Evolutionary conservation across 225 moss, liverwort and hornwort species (phyloP).

Genomic region (Rhytidiadelphus loreus): DNA sequence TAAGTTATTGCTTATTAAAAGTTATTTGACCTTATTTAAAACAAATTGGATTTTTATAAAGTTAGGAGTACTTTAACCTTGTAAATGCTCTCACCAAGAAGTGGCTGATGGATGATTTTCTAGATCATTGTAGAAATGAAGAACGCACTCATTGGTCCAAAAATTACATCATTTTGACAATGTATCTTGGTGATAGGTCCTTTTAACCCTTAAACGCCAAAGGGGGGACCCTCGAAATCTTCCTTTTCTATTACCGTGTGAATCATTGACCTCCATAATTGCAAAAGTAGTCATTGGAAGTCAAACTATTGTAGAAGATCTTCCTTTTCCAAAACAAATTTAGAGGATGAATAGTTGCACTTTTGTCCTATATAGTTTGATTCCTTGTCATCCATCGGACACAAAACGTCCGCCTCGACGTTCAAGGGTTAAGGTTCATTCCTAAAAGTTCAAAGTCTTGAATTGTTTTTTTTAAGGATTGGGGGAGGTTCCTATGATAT

Average conservation of each 20-base stretch:
- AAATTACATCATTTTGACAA: background rate
- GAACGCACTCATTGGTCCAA: background rate
- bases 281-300: too few relatives aligned
- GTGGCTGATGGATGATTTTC: background rate
- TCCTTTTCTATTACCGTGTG: too few relatives aligned
- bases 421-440: too few relatives aligned
- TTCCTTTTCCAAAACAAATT: too few relatives aligned
- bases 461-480: accelerated
- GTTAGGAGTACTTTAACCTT: background rate
- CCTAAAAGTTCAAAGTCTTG: background rate
- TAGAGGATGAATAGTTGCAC: too few relatives aligned
- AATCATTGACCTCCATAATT: too few relatives aligned
- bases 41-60: background rate
- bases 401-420: too few relatives aligned
- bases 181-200: background rate
- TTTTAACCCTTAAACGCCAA: too few relatives aligned
- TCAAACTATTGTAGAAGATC: too few relatives aligned
- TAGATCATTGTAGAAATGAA: background rate
- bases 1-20: background rate
- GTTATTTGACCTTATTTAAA: background rate
- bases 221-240: too few relatives aligned
- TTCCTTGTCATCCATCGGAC: too few relatives aligned
- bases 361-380: too few relatives aligned
- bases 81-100: background rate
- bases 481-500: background rate